phyloP scores from a whole-genome alignment of 352 stramenopile genomes.

The Phytophthora ramorum region DNA sequence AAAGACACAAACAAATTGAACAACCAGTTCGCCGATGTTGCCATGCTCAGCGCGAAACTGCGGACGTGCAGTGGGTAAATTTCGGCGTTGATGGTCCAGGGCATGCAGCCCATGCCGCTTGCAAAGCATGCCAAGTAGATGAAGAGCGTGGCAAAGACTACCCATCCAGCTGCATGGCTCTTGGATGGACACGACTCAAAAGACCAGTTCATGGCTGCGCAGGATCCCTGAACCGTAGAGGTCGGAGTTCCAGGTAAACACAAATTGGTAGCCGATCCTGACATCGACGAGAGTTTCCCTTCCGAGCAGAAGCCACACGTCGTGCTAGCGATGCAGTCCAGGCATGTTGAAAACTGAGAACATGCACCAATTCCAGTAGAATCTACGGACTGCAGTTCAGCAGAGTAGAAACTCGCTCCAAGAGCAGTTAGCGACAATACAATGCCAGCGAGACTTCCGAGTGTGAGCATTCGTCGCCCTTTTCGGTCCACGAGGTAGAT shows the following conservation, averaged over 20 bases:
- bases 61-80: constrained; percentile 94
- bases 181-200: constrained; percentile 60
- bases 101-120: constrained; percentile 89
- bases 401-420: constrained; percentile 38
- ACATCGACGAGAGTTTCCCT: constrained; percentile 8
- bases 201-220: constrained; percentile 41
- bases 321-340: constrained; percentile 70
- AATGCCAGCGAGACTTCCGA: constrained; percentile 35
- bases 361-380: constrained; percentile 43
- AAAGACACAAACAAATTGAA: constrained; percentile 93
- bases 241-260: constrained; percentile 39
- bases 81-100: constrained; percentile 96
- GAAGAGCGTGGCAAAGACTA: constrained; percentile 75
- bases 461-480: constrained; percentile 34
- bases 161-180: constrained; percentile 44
- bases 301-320: constrained; percentile 53
- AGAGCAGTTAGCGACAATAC: constrained; percentile 31
- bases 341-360: constrained; percentile 54
- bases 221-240: constrained; percentile 26
- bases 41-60: constrained; percentile 88
- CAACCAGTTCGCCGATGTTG: constrained; percentile 94
- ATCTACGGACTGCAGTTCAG: constrained; percentile 30
- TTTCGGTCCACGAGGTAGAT: constrained; percentile 41
- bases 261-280: constrained; percentile 20
- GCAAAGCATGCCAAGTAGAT: constrained; percentile 84